Evolutionary conservation across 2,329 filamentous ascomycete species (phyloP), one percentile per base, ranked within the genome.

Genomic region (Incumbomyces delicatus): DNA sequence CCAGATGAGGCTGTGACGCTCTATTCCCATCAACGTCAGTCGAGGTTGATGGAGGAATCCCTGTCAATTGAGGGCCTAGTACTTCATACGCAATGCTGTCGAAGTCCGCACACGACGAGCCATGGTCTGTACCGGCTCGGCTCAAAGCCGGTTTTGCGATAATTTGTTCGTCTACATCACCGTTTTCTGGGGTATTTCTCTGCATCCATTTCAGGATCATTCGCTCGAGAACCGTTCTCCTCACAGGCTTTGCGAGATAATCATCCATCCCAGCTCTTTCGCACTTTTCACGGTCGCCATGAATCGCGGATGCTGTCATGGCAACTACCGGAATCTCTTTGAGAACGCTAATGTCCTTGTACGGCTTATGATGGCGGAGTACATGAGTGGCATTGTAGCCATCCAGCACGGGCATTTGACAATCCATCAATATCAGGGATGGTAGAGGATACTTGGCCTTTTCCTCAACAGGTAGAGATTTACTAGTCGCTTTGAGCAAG

Each of bases 241-340:
- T 83, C 34, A 87, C 83, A 1, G 83, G 84, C 58, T 85, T 85
- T n/a, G 79, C 70, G 8, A 86, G 67, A 57, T 85, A 83, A 58
- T 85, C 82, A 54, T 87, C 83, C 84, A 87, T 87, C 29, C 84
- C 84, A 7, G 82, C 81, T 50, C 73, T 74, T 50, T 77, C 75
- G 59, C 83, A 87, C 59, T 86, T 87, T 60, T 87, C 83, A 41
- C 75, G 72, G 57, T 88, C 84, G 3, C 84, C 84, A 59, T 86
- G 81, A 34, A 87, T 87, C 0, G 84, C 84, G 3, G 80, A 85
- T 3, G 83, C 85, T 0, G 84, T 88, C 81, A 88, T 86, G n/a
- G 84, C 84, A 32, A 88, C 80, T 42, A 88, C 86, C 0, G 83
- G 83, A 4, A 86, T 80, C 36, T 80, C 70, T 46, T 73, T 70